These are phyloP conservation scores for Leccinum huronense DNA, from an alignment of 1,284 basidiomycete species.

Conservation along the genomic window DNA sequence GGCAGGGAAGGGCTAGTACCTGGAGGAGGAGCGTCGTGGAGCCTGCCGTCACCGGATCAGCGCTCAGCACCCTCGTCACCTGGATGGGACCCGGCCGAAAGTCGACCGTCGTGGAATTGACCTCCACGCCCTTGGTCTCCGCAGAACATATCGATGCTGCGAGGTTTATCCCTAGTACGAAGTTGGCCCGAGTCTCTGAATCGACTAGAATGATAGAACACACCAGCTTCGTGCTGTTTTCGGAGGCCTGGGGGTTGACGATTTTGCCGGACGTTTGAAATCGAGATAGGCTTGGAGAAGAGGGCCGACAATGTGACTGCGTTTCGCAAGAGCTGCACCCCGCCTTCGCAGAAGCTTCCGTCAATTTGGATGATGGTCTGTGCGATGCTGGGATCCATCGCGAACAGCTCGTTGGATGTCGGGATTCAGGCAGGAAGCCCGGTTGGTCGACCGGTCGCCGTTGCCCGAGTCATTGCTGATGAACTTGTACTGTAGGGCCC, in stretches of 20 bases:
- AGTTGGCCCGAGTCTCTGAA: background rate
- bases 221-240: slow-evolving; percentile 67
- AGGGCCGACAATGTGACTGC: slow-evolving; percentile 60
- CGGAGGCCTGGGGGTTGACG: slow-evolving; percentile 61
- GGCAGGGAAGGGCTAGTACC: slow-evolving; percentile 58
- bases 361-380: slow-evolving; percentile 35
- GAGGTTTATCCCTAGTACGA: slow-evolving; percentile 53
- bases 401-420: background rate
- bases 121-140: slow-evolving; percentile 47
- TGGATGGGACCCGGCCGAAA: slow-evolving; percentile 51
- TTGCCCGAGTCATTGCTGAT: too few relatives aligned
- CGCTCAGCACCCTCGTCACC: slow-evolving; percentile 46
- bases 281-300: slow-evolving; percentile 52
- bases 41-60: slow-evolving; percentile 67
- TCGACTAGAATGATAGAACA: slow-evolving; percentile 15
- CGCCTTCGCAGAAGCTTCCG: slow-evolving; percentile 54
- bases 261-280: slow-evolving; percentile 57
- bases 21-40: slow-evolving; percentile 69
- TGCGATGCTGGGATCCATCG: slow-evolving; percentile 18
- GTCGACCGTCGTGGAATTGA: slow-evolving; percentile 49
- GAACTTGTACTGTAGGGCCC: too few relatives aligned
- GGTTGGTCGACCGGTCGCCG: too few relatives aligned
- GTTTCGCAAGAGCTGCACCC: slow-evolving; percentile 71
- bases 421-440: background rate
- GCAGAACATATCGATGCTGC: slow-evolving; percentile 58